Percentiles rank a stretch among this genome's conserved stretches.
Evolutionary conservation across 208 protist genomes (phyloP).

Genomic region (Angomonas deanei): DNA sequence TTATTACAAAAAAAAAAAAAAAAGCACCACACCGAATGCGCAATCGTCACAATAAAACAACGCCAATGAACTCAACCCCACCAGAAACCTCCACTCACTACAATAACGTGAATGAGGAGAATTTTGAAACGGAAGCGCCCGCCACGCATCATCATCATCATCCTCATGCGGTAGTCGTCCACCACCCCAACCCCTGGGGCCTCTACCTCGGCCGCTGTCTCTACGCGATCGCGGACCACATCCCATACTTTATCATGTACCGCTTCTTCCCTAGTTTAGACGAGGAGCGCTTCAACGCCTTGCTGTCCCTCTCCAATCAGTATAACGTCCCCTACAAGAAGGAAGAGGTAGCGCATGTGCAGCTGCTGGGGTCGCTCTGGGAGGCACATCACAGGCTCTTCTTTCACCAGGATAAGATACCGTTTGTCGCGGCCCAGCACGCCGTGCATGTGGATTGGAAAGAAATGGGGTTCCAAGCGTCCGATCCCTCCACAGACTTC

Average conservation of each 20-base stretch:
- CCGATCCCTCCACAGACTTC: constrained; percentile 84
- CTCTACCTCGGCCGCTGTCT: constrained; percentile 21
- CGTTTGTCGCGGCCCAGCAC: constrained; percentile 12
- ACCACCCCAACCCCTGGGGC: not conserved
- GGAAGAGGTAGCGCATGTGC: constrained; percentile 17
- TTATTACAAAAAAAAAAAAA: constrained; percentile 8
- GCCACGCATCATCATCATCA: too few relatives aligned
- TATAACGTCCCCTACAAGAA: constrained; percentile 23
- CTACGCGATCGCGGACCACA: constrained; percentile 17
- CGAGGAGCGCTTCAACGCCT: constrained; percentile 16
- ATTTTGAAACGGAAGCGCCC: too few relatives aligned
- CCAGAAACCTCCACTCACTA: too few relatives aligned
- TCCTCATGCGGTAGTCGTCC: not conserved
- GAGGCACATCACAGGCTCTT: constrained; percentile 28
- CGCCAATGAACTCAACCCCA: not conserved
- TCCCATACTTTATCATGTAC: too few relatives aligned
- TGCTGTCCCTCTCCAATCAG: constrained; percentile 16
- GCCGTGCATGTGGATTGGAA: constrained; percentile 59
- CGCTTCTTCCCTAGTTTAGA: not conserved
- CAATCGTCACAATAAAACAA: not conserved
- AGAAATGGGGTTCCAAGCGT: constrained; percentile 80
- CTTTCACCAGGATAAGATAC: constrained; percentile 9
- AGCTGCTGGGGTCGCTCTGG: constrained; percentile 46
- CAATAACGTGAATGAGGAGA: too few relatives aligned
- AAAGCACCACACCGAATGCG: not conserved